Evolutionary conservation across 495 filamentous ascomycete species (phyloP), one percentile per base, ranked within the genome.

Genomic region (Penicillium ucsense): DNA sequence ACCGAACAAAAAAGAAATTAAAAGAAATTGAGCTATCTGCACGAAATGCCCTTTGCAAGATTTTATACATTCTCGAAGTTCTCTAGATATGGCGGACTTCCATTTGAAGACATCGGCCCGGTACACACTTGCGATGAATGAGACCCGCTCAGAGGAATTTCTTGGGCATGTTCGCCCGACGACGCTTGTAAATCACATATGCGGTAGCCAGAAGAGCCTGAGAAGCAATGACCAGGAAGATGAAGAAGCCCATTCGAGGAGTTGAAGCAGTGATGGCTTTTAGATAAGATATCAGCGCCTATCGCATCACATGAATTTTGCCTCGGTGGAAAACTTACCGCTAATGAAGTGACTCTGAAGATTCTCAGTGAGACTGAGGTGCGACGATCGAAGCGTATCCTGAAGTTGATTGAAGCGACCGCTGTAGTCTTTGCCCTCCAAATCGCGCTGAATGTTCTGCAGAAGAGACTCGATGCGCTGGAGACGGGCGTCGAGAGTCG

Each of bases 111-210:
- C 20, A 20, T 20, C 20, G 20, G 20, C 20, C 20, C 20, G 20
- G 20, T 20, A 20, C 20, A 20, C 20, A 38, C 33, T 4, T 38
- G 34, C 27, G 10, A 11, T 27, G 32, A 32, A 32, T 31, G 28
- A 35, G 31, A 32, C 31, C 8, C 6, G 40, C 51, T 62, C 73
- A 98, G 54, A 98, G 67, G 65, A 89, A 98, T 64, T 98, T 98
- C 81, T 96, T 96, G 32, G 89, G 88, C 59, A 77, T 75, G 50
- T 76, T 79, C 8, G 75, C 72, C 66, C 85, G 83, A 53, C 83
- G 79, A 50, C 82, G 74, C 75, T 95, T 95, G 68, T 97, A 95
- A 39, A 83, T 59, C 20, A 90, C 57, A 64, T 89, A 98, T 11
- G 71, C 77, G 6, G 59, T 79, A 3, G 78, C 78, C 20, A 92